Conservation (phyloP, 164 flowering plant genomes). For the Kingdonia uniflora region DNA sequence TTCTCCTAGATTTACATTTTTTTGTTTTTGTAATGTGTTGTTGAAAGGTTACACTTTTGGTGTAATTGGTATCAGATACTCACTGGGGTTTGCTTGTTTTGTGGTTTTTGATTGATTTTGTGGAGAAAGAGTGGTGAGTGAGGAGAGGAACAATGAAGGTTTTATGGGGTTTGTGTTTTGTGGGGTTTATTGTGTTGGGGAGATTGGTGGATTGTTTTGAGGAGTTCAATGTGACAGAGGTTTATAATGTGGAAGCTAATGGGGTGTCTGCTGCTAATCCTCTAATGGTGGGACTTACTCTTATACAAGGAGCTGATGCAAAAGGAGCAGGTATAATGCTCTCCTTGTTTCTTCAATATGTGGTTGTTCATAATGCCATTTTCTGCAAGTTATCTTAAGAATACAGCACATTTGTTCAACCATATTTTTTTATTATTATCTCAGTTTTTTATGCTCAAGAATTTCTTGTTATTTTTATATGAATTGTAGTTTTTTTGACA, state of each 20-base stretch:
- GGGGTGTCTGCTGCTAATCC: slow-evolving; percentile 3
- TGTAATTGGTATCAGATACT: too few relatives aligned
- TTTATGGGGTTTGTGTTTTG: slow-evolving; percentile 2
- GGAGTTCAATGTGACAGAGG: slow-evolving; percentile 2
- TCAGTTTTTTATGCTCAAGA: not conserved
- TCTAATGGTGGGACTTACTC: slow-evolving; percentile 48
- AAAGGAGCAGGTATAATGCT: slow-evolving; percentile 52
- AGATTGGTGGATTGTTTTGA: slow-evolving; percentile 1
- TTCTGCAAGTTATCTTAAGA: not conserved
- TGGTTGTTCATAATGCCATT: not conserved
- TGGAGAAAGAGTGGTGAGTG: not conserved
- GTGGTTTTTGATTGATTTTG: too few relatives aligned
- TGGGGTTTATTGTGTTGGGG: not conserved
- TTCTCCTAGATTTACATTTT: not conserved
- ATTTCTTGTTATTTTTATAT: not conserved
- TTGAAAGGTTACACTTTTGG: too few relatives aligned
- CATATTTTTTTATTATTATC: not conserved
- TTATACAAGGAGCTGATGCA: slow-evolving; percentile 43
- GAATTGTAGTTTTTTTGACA: too few relatives aligned
- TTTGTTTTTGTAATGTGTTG: not conserved
- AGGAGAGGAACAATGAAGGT: slow-evolving; percentile 5
- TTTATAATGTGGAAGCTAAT: not conserved
- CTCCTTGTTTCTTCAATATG: not conserved
- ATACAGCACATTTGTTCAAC: too few relatives aligned
- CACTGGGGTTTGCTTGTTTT: too few relatives aligned